Base-by-base conservation (phyloP, 2,329 filamentous ascomycete genomes). In the Aspergillus sp. region DNA sequence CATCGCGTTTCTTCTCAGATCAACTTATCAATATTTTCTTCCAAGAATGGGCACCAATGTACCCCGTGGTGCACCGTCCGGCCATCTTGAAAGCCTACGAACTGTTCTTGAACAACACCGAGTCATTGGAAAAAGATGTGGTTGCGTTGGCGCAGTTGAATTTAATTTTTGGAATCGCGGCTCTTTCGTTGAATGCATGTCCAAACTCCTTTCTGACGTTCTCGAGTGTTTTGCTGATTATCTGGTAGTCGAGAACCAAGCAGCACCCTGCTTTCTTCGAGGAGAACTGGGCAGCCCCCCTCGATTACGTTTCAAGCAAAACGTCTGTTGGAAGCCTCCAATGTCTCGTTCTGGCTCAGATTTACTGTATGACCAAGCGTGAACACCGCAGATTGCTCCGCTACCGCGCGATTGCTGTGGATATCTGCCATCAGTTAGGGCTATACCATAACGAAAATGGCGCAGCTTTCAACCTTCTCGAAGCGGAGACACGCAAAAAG, bases 21-120 rank as follows among this genome's bases (percentile, higher is more conserved):
- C 88, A 93, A 74, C 90, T 96, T 69, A 89, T 99, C 76, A 97
- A 96, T 71, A 88, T 97, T 64, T 98, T 93, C 79, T 98, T 98
- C 80, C 93, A 98, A 76, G 93, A 98, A 79, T 97, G 93, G 91
- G 92, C 93, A 6, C 92, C 95, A 6, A 76, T 98, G 2, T 96
- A 97, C 76, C 95, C 95, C 0, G 85, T 97, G 17, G 82, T 98
- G 50, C 93, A 98, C 76, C 91, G 93, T 59, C 92, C 93, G 4
- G 92, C 89, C 0, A 96, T 98, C 76, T 82, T 98, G 31, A 85
- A 86, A 45, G 77, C 91, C 15, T 98, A 98, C 70, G 90, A 96
- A 67, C 87, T 93, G 64, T 97, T 93, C 70, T 86, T 95, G 45
- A 83, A 86, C 57, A 87, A 90, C 64, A 84, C 90, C 1, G 90